A percentile compares a stretch with the other conserved stretches of the same genome.
Conservation (phyloP, 495 filamentous ascomycete genomes). For the Apodospora peruviana region DNA sequence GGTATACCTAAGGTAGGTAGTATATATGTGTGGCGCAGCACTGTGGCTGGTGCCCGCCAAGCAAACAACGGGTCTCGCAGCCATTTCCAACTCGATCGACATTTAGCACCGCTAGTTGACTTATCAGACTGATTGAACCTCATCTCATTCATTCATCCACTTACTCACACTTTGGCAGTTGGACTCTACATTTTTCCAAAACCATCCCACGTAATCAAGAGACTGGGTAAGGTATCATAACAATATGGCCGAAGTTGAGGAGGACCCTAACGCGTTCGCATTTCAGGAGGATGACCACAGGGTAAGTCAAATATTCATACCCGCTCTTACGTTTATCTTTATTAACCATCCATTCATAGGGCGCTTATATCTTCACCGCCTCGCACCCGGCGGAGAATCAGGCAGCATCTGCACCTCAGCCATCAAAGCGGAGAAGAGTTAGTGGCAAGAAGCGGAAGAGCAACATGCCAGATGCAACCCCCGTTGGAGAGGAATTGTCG, state of each 20-base stretch:
- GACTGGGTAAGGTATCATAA: too few species aligned
- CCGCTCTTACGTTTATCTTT: background rate
- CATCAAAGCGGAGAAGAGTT: slow-evolving; percentile 61
- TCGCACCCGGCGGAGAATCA: slow-evolving; percentile 9
- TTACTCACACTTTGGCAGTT: too few species aligned
- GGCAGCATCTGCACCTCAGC: slow-evolving; percentile 31
- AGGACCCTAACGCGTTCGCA: background rate
- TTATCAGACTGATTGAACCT: too few species aligned
- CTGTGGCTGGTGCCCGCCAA: too few species aligned
- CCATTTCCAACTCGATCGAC: too few species aligned
- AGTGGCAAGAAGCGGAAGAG: slow-evolving; percentile 20
- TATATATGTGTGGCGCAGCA: too few species aligned
- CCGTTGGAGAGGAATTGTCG: background rate
- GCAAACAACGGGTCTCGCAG: too few species aligned
- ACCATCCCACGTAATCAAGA: too few species aligned
- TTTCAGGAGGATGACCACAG: slow-evolving; percentile 31
- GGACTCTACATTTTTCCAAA: too few species aligned
- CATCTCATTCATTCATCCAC: too few species aligned
- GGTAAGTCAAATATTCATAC: slow-evolving; percentile 9
- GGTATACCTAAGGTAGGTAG: too few species aligned
- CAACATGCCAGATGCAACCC: slow-evolving; percentile 3
- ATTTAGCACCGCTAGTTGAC: too few species aligned
- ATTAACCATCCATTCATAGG: slow-evolving; percentile 32
- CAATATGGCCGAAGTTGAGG: slow-evolving; percentile 2
- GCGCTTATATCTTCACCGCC: slow-evolving; percentile 66